These are phyloP conservation scores for Geotrichum australiense DNA, from an alignment of 1,139 yeast genomes.

Conservation along the genomic window DNA sequence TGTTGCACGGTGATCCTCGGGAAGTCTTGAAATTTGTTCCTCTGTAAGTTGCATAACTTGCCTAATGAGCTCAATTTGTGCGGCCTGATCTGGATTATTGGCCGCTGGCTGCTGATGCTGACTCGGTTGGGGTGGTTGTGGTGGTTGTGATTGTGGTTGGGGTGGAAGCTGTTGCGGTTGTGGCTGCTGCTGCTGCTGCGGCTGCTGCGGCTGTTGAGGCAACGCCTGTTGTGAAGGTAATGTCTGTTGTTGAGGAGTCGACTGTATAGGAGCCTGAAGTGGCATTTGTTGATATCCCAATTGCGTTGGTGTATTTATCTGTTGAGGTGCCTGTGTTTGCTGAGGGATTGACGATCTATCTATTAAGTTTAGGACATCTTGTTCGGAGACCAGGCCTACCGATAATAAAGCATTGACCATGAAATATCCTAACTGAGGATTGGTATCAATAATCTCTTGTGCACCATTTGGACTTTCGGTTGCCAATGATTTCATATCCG, in stretches of 20 bases:
- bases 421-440: constrained; percentile 82
- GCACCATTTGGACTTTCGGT: constrained; percentile 53
- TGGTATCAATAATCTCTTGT: constrained; percentile 52
- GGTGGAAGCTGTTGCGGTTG: constrained; percentile 13
- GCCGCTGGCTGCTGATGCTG: constrained; percentile 8
- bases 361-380: constrained; percentile 39
- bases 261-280: constrained; percentile 23
- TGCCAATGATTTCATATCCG: constrained; percentile 62
- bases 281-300: constrained; percentile 19
- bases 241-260: constrained; percentile 14
- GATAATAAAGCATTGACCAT: constrained; percentile 66
- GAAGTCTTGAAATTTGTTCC: constrained; percentile 54
- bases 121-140: constrained; percentile 15
- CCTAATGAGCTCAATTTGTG: constrained; percentile 37
- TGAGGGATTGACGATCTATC: no score
- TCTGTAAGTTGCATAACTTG: constrained; percentile 54
- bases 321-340: constrained; percentile 15
- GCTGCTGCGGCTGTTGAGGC: neutral
- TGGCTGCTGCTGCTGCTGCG: constrained; percentile 13
- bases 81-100: constrained; percentile 6
- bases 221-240: constrained; percentile 1
- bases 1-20: constrained; percentile 46
- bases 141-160: constrained; percentile 15
- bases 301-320: constrained; percentile 8
- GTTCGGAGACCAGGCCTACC: constrained; percentile 46